These are phyloP conservation scores for Taiozyma onychis DNA, from an alignment of 1,139 yeast genomes.

Conservation along the genomic window DNA sequence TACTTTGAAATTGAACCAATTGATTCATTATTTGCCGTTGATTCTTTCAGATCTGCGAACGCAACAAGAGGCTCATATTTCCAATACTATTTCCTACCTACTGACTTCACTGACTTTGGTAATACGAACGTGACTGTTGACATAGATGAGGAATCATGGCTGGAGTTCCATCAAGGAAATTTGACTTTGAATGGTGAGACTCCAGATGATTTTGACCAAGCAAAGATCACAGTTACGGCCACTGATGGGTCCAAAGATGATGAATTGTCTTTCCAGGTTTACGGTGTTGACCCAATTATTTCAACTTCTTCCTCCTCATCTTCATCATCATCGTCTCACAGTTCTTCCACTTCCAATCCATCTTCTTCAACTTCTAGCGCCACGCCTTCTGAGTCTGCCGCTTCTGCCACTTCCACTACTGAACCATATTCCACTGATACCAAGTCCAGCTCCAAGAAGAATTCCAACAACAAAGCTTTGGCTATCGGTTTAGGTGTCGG, in stretches of 20 bases:
- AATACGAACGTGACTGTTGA: slow-evolving; percentile 45
- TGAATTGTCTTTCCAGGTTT: slow-evolving; percentile 44
- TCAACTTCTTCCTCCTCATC: slow-evolving; percentile 5
- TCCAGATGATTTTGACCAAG: slow-evolving; percentile 50
- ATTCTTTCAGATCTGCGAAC: slow-evolving; percentile 48
- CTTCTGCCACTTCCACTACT: slow-evolving; percentile 21
- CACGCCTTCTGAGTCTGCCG: slow-evolving; percentile 25
- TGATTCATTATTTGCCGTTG: slow-evolving; percentile 43
- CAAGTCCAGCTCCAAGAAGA: slow-evolving; percentile 4
- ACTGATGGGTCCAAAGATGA: slow-evolving; percentile 34
- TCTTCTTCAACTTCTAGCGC: slow-evolving; percentile 24
- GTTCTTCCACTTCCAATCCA: slow-evolving; percentile 16
- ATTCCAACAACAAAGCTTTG: slow-evolving; percentile 38
- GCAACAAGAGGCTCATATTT: slow-evolving; percentile 62
- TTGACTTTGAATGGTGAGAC: slow-evolving; percentile 63
- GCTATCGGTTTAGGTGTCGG: slow-evolving; percentile 92
- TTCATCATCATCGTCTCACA: slow-evolving; percentile 15
- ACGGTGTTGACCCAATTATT: slow-evolving; percentile 43
- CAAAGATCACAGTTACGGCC: slow-evolving; percentile 51
- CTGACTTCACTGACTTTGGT: slow-evolving; percentile 49
- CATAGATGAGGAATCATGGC: slow-evolving; percentile 51
- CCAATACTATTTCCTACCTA: slow-evolving; percentile 43
- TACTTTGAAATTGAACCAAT: slow-evolving; percentile 42
- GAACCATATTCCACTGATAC: slow-evolving; percentile 13
- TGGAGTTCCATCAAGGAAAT: slow-evolving; percentile 52